Evolutionary conservation across 2,329 filamentous ascomycete species (phyloP), one percentile per base, ranked within the genome.

Genomic region (Cladosporium phlei): DNA sequence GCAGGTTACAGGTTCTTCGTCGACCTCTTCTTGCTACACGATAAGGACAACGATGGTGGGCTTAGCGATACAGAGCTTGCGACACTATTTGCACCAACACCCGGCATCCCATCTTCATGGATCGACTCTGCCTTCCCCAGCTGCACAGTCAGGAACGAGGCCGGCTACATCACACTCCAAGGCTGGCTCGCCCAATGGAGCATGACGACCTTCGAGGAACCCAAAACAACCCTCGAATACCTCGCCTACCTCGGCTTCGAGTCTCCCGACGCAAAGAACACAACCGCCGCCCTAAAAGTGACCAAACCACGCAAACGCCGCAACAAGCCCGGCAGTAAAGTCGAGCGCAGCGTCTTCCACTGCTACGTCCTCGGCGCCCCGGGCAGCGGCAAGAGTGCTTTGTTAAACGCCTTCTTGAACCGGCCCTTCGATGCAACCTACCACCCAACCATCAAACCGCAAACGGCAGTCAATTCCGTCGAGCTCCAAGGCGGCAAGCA

Each of bases 121-220:
- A 73, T 82, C 0, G 90, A 96, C 53, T 85, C 85, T 1, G 86
- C 82, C 0, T 98, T 98, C 60, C 93, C 93, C 2, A 89, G 86
- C 1, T 95, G 88, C 19, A 96, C 93, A 0, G 91, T 97, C 14
- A 84, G 88, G 32, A 97, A 96, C 62, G 93, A 98, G 67, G 88
- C 88, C 7, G 93, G 93, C 0, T 82, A 97, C 64, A 90, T 98
- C 52, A 98, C 93, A 1, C 74, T 98, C 3, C 93, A 98, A 66
- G 93, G 93, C 2, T 98, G 93, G 93, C 79, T 98, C 28, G 93
- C 93, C 3, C 93, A 98, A 60, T 98, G 93, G 93, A 96, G 90
- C 64, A 98, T 98, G 93, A 98, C 93, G 0, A 98, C 93, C 0
- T 98, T 97, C 59, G 82, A 94, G 50, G 90, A 94, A 47, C 91